Evolutionary conservation across 2,329 filamentous ascomycete genomes (phyloP), one percentile per base, ranked within the genome.

Genomic region (Penicillium sp.): DNA sequence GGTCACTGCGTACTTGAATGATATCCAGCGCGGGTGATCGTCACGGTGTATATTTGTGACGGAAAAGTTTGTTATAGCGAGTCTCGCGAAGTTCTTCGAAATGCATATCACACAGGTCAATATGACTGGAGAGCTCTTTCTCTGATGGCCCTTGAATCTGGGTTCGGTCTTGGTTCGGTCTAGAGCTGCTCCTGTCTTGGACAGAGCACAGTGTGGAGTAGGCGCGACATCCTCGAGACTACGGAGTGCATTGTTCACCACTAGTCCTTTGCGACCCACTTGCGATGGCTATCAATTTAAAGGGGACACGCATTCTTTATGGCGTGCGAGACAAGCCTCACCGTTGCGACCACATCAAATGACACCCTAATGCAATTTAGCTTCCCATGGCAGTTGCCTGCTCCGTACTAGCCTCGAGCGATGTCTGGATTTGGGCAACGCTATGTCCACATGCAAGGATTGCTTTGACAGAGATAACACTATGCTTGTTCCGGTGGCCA

Each of bases 1-100:
- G 56, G 81, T 86, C 2, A 60, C 75, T 4, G 72, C 72, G 1
- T 87, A 84, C 63, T 62, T 85, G 58, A 64, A 68, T n/a, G 57
- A 63, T 48, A 47, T 64, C 39, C 43, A 62, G 38, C 59, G 47
- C 11, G 39, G 47, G 4, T 63, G 38, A 58, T 43, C 14, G 16
- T 32, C 13, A 6, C 13, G 21, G 14, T 44, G 5, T 42, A 5
- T 43, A 36, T 43, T 9, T 49, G 24, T 27, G 24, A 8, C 8
- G 5, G 11, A 44, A 32, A 43, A 39, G 16, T 22, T 49, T 14
- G 18, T 32, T 32, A 22, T 44, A 31, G 38, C 5, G 10, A 8
- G 27, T 27, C 2, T 2, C 18, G 5, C 8, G 24, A 27, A 27
- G 5, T 27, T 27, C 24, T 27, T 27, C 24, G 8, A 8, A 8